Evolutionary conservation across 257 asterid species (phyloP), one percentile per base, ranked within the genome.

Genomic region (Petunia secreta): DNA sequence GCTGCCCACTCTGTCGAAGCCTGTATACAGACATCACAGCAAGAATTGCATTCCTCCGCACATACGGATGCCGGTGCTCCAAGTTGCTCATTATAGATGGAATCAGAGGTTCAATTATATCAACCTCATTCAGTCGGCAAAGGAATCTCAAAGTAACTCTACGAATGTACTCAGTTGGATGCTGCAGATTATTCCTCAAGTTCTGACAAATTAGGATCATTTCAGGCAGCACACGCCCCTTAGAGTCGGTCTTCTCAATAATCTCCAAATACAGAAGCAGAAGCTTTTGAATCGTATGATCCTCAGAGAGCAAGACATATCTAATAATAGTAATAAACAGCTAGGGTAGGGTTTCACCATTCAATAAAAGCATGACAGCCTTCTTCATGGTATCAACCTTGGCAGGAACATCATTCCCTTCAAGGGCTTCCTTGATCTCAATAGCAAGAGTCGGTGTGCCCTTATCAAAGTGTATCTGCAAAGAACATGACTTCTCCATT

Each of bases 371-470:
- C 98, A 92, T 94, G 69, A 94, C 82, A 6, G 97, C 98, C 73
- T 94, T 92, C 84, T 91, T 92, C 97, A 92, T 91, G 68, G 93
- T 97, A 37, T 92, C 98, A 78, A 91, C 78, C 91, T 94, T 94
- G 40, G 97, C 94, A 34, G 91, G 71, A 87, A 84, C 91, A 74
- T 92, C 97, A 57, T 85, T 81, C 79, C 96, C 96, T 89, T 94
- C 97, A 75, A 92, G 97, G 67, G 98, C 94, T 81, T 94, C 97
- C 90, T 91, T 94, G 86, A 94, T 94, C 94, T 94, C 97, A 80
- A 91, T 94, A 46, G 94, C 92, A 63, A 94, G 89, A 66, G 98
- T 97, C 3, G 97, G 91, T 3, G 96, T 84, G 71, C 97, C 92
- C 93, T 94, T 94, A 80, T 94, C 98, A 76, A 92, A 94, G 88